Conservation (phyloP, 2,329 filamentous ascomycete species). For the Parasarocladium wereldwijsianum region DNA sequence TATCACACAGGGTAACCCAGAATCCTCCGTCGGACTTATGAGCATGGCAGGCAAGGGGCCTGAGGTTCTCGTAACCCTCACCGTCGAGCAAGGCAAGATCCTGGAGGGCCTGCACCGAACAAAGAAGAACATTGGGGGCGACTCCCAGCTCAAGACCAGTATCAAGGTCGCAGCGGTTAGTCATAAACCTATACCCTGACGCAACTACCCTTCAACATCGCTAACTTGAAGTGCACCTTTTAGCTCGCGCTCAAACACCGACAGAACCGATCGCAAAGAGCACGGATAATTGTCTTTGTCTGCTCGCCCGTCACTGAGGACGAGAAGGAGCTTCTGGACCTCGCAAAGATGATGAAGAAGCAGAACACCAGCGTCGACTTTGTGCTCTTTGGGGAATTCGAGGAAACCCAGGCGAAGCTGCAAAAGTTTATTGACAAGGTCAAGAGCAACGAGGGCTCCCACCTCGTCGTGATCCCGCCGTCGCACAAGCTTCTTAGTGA, state of each 20-base stretch:
- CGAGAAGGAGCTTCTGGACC: conserved; percentile 73
- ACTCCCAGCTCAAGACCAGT: conserved; percentile 75
- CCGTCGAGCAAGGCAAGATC: conserved; percentile 91
- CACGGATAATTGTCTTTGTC: conserved; percentile 92
- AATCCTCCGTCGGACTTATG: conserved; percentile 95
- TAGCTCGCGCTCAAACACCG: conserved; percentile 94
- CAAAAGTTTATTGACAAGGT: conserved; percentile 87
- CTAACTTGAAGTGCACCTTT: no score
- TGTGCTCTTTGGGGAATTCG: conserved; percentile 84
- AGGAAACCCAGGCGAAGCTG: conserved; percentile 82
- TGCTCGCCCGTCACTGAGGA: conserved; percentile 86
- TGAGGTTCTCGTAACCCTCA: conserved; percentile 91
- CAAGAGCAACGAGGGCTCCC: conserved; percentile 80
- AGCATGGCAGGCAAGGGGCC: conserved; percentile 98
- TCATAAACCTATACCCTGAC: no score
- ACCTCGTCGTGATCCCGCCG: conserved; percentile 80
- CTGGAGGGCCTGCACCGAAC: conserved; percentile 83
- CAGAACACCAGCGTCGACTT: conserved; percentile 88
- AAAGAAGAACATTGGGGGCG: conserved; percentile 78
- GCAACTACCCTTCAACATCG: no score
- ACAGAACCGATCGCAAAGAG: conserved; percentile 92
- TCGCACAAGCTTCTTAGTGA: conserved; percentile 88
- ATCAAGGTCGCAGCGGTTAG: conserved; percentile 90
- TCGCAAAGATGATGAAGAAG: conserved; percentile 99
- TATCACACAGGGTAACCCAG: conserved; percentile 88